Percentiles rank a stretch among this genome's conserved stretches.
These are phyloP conservation scores for Jatropha podagrica DNA, from an alignment of 441 rosid species.

Conservation along the genomic window DNA sequence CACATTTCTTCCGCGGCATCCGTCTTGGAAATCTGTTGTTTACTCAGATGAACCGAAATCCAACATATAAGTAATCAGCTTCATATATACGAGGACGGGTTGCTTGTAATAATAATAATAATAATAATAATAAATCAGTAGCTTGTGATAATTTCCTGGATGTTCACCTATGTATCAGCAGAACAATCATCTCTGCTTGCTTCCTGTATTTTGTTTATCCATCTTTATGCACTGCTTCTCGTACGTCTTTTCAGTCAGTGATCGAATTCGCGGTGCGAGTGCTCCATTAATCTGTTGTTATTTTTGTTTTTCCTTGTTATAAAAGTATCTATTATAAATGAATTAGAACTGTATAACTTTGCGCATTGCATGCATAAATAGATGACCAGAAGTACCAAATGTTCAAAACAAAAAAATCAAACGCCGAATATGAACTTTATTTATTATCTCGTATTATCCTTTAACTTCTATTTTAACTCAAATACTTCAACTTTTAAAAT, in stretches of 20 bases:
- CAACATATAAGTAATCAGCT: slow-evolving; percentile 29
- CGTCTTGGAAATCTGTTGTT: slow-evolving; percentile 52
- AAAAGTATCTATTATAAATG: too few species aligned
- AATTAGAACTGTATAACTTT: too few species aligned
- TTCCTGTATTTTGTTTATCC: background rate
- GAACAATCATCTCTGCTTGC: background rate
- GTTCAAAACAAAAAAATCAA: background rate
- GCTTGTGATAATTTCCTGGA: background rate
- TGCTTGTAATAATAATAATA: too few species aligned
- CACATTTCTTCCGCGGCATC: slow-evolving; percentile 66
- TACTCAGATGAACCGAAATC: slow-evolving; percentile 47
- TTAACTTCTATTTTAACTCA: too few species aligned
- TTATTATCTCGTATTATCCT: too few species aligned
- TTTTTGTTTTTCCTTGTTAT: too few species aligned
- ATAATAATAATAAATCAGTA: background rate
- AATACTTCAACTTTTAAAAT: too few species aligned
- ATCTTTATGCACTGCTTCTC: background rate
- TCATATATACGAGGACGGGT: background rate
- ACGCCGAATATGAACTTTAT: too few species aligned
- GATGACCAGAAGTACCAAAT: background rate
- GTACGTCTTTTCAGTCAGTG: background rate
- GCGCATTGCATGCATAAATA: background rate
- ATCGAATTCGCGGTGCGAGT: background rate
- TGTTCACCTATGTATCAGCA: background rate
- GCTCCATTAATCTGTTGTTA: background rate